phyloP scores from a whole-genome alignment of 768 basidiomycete genomes.

The Tephrocybe rancida region DNA sequence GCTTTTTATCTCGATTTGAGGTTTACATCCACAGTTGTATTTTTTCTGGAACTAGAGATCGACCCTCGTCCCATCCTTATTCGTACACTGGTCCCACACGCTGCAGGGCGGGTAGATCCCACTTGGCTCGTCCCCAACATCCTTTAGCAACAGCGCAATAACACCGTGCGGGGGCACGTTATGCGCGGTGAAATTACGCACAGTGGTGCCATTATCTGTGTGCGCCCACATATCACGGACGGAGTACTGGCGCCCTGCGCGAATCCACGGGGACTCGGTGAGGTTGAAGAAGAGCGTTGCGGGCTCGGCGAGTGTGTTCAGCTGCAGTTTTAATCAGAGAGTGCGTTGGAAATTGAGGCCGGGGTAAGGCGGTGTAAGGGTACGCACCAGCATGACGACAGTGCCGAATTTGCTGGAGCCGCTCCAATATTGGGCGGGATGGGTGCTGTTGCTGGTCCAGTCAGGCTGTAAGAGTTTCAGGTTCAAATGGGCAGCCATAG shows the following conservation, averaged over 20 bases:
- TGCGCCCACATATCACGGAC: constrained; percentile 77
- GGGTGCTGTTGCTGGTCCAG: constrained; percentile 41
- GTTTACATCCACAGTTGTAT: no score
- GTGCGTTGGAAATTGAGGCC: neutral
- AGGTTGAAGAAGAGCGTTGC: constrained; percentile 57
- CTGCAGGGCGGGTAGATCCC: constrained; percentile 61
- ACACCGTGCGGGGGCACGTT: constrained; percentile 71
- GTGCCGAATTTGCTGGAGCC: constrained; percentile 61
- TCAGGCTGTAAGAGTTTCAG: constrained; percentile 27
- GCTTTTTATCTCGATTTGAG: no score
- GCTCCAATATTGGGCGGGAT: constrained; percentile 70
- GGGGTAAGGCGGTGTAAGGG: neutral
- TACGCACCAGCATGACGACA: constrained; percentile 63
- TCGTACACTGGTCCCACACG: constrained; percentile 57
- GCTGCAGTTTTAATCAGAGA: constrained; percentile 19
- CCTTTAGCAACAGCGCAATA: constrained; percentile 63
- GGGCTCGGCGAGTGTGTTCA: constrained; percentile 57
- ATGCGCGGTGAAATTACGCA: constrained; percentile 55
- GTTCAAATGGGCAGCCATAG: neutral
- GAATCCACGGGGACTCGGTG: constrained; percentile 67
- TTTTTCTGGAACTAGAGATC: neutral
- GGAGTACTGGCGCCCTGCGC: constrained; percentile 60
- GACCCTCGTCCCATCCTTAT: constrained; percentile 52
- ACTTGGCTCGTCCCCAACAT: constrained; percentile 67
- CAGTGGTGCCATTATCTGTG: constrained; percentile 67